These are phyloP conservation scores for Alternaria brassicicola DNA, from an alignment of 2,329 filamentous ascomycete species.

Conservation along the genomic window DNA sequence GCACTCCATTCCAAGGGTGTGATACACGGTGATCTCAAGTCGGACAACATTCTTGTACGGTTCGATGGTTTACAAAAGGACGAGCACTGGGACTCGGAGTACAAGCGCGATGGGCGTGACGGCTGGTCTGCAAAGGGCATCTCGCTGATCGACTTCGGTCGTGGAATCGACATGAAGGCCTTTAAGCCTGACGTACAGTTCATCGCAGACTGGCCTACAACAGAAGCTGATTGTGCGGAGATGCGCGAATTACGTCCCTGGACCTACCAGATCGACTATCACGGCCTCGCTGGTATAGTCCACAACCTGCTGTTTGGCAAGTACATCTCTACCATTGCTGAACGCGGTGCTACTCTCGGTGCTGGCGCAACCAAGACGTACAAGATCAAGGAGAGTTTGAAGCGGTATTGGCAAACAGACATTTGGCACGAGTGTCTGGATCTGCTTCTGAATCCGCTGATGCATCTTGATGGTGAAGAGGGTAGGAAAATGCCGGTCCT, in stretches of 20 bases:
- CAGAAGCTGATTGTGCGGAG: constrained; percentile 87
- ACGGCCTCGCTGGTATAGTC: constrained; percentile 85
- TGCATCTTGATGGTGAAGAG: constrained; percentile 69
- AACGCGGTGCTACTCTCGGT: constrained; percentile 60
- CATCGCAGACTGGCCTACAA: constrained; percentile 93
- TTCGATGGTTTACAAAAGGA: constrained; percentile 63
- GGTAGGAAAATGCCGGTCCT: constrained; percentile 73
- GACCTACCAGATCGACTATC: constrained; percentile 98
- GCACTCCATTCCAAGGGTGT: constrained; percentile 79
- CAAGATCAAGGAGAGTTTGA: constrained; percentile 79
- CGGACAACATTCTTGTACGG: constrained; percentile 91
- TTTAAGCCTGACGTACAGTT: constrained; percentile 82
- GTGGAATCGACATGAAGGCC: constrained; percentile 88
- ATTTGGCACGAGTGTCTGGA: constrained; percentile 87
- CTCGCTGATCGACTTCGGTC: constrained; percentile 90
- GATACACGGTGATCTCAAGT: constrained; percentile 92
- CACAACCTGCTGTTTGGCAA: constrained; percentile 91
- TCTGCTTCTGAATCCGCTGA: constrained; percentile 80
- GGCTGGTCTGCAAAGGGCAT: constrained; percentile 85
- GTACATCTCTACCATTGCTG: constrained; percentile 80
- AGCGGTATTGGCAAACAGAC: constrained; percentile 96
- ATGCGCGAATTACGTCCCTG: constrained; percentile 93
- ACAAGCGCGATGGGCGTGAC: constrained; percentile 72
- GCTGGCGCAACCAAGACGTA: constrained; percentile 69
- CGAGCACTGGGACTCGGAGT: constrained; percentile 65